These are phyloP conservation scores for Pythium grandisporangium DNA, from an alignment of 352 stramenopile genomes.

Conservation along the genomic window DNA sequence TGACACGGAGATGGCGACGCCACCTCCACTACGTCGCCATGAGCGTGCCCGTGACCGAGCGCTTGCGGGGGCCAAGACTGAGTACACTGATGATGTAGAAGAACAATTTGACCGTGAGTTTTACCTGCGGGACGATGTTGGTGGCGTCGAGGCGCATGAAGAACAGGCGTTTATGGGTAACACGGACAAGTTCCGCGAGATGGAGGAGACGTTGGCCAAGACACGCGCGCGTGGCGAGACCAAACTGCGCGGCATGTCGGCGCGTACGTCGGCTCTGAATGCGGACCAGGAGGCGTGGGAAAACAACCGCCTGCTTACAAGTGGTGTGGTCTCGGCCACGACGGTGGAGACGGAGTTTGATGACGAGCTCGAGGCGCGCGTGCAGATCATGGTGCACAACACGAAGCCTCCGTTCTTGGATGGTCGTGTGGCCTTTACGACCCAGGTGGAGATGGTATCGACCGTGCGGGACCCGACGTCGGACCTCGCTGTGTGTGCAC, in stretches of 20 bases:
- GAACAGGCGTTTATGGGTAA: conserved; percentile 89
- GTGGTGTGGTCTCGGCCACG: conserved; percentile 82
- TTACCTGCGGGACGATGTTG: conserved; percentile 90
- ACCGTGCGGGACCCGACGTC: conserved; percentile 94
- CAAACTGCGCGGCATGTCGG: conserved; percentile 86
- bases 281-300: conserved; percentile 98
- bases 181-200: conserved; percentile 82
- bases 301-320: conserved; percentile 94
- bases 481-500: conserved; percentile 93
- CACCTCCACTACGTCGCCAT: not conserved
- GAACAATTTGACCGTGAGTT: conserved; percentile 94
- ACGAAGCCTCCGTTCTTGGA: conserved; percentile 97
- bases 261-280: conserved; percentile 88
- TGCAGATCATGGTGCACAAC: conserved; percentile 97
- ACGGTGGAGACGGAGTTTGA: conserved; percentile 83
- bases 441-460: conserved; percentile 91
- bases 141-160: conserved; percentile 40
- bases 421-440: conserved; percentile 93
- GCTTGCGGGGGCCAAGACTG: conserved; percentile 62
- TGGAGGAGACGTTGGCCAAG: conserved; percentile 87
- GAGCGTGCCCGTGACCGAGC: conserved; percentile 12
- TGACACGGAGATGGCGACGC: not conserved
- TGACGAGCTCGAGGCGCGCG: conserved; percentile 91
- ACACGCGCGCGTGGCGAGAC: conserved; percentile 71
- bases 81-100: conserved; percentile 77